Percentiles rank a stretch among this genome's conserved stretches.
phyloP scores from a whole-genome alignment of 345 rosid species.

The Eucalyptus polyanthemos region DNA sequence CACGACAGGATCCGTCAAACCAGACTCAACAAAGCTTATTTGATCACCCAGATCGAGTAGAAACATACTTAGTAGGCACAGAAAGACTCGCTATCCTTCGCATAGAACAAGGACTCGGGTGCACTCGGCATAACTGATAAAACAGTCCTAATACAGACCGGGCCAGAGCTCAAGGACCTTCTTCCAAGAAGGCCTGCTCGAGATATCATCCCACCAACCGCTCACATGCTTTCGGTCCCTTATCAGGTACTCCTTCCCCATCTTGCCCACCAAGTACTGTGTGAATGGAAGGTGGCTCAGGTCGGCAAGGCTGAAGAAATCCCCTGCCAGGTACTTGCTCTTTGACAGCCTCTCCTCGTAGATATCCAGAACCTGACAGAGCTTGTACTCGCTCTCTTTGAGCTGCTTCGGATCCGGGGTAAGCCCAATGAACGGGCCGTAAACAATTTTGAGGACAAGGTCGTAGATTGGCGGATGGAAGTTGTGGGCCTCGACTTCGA shows the following conservation, averaged over 20 bases:
- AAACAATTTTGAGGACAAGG: conserved; percentile 25
- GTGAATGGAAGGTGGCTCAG: conserved; percentile 57
- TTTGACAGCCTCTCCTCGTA: conserved; percentile 51
- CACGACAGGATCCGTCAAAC: background rate
- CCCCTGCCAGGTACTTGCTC: conserved; percentile 60
- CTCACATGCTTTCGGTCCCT: conserved; percentile 50
- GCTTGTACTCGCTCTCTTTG: conserved; percentile 56
- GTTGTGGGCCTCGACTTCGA: conserved; percentile 48
- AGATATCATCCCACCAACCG: conserved; percentile 60
- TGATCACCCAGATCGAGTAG: background rate
- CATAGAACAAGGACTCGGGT: background rate
- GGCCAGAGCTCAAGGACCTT: conserved; percentile 19
- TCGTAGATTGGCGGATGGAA: conserved; percentile 34
- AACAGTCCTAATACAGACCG: background rate
- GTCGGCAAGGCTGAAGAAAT: conserved; percentile 66
- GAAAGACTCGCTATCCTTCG: background rate
- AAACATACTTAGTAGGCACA: background rate
- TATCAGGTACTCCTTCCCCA: conserved; percentile 35
- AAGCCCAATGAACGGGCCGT: conserved; percentile 23
- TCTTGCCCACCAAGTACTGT: conserved; percentile 39
- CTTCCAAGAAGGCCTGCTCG: conserved; percentile 58
- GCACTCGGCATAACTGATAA: background rate
- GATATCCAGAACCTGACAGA: conserved; percentile 31
- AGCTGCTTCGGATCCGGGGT: conserved; percentile 31
- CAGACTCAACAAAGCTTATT: background rate